Evolutionary conservation across 495 filamentous ascomycete species (phyloP), one percentile per base, ranked within the genome.

Genomic region (Lentithecium fluviatile): DNA sequence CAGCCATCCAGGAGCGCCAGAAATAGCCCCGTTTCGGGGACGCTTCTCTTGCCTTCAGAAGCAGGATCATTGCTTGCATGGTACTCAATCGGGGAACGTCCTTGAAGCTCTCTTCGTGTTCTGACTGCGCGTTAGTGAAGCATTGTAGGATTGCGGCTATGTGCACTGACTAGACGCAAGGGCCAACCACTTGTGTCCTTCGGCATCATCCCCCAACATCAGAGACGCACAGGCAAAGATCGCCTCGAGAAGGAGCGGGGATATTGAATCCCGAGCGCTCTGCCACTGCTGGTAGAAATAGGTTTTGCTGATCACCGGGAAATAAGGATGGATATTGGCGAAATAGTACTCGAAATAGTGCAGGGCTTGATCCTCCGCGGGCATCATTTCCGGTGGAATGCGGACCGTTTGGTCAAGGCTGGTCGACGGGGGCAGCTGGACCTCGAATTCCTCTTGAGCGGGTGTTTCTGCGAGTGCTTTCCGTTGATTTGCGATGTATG

Each of bases 1-100:
- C 85, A 6, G 89, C 95, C 83, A 96, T 96, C 94, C 94, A 98
- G 11, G 94, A 98, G 23, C 94, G 84, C 70, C 92, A 97, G 73
- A 94, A 98, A 72, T 98, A 98, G 1, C 94, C 94, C 67, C 90
- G 85, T 70, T 94, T 94, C 1, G 95, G 95, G 11, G 87, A 83
- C 29, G 90, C 86, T 71, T 98, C 94, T 62, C 92, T 80, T 1
- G 94, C 95, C 76, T 98, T 98, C 17, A 96, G 72, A 38, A 97
- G 76, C 32, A 98, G 83, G 50, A 97, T 77, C 55, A 96, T 75
- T 1, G 90, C 95, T 74, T 98, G 94, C 13, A 98, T 87, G 4
- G 94, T 98, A 70, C 93, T 97, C 58, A 98, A 65, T 7, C 94
- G 83, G 7, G 94, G 91, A 20, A 94, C 86, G 71, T 98, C 94